A percentile compares a stretch with the other conserved stretches of the same genome.
Conservation (phyloP, 352 stramenopile species). For the Globisporangium camurandrum region DNA sequence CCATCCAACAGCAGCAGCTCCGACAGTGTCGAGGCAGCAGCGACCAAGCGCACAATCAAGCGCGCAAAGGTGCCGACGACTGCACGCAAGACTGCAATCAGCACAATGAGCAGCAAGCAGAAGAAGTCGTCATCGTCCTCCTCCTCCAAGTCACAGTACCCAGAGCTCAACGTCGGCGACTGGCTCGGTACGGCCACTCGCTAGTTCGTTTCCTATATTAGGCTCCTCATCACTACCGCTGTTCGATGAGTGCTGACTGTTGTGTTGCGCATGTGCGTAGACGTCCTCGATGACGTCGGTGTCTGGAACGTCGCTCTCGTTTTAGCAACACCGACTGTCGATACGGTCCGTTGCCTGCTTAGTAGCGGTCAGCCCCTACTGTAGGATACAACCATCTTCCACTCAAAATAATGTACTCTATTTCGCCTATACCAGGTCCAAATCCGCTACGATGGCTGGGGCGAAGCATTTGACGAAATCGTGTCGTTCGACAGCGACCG, state of each 20-base stretch:
- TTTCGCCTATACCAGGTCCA: conserved; percentile 25
- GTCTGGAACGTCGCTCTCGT: conserved; percentile 66
- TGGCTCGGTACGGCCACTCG: conserved; percentile 11
- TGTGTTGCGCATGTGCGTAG: no score
- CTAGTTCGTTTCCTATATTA: no score
- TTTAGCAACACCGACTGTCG: conserved; percentile 17
- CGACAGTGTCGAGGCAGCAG: no score
- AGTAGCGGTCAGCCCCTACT: no score
- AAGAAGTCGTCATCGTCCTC: neutral
- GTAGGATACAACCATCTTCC: neutral
- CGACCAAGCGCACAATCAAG: no score
- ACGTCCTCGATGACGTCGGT: conserved; percentile 53
- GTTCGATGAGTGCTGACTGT: neutral
- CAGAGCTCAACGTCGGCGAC: conserved; percentile 7
- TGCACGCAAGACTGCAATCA: neutral
- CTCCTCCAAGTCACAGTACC: no score
- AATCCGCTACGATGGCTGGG: conserved; percentile 67
- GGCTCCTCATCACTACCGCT: neutral
- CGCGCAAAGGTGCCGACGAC: no score
- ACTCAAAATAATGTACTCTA: neutral
- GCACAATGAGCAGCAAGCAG: neutral
- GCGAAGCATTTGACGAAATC: conserved; percentile 43
- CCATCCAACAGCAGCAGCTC: no score
- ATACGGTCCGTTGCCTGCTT: neutral
- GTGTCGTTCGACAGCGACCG: conserved; percentile 43